These are phyloP conservation scores for Allium cepa DNA, from an alignment of 106 monocot genomes.

Conservation along the genomic window DNA sequence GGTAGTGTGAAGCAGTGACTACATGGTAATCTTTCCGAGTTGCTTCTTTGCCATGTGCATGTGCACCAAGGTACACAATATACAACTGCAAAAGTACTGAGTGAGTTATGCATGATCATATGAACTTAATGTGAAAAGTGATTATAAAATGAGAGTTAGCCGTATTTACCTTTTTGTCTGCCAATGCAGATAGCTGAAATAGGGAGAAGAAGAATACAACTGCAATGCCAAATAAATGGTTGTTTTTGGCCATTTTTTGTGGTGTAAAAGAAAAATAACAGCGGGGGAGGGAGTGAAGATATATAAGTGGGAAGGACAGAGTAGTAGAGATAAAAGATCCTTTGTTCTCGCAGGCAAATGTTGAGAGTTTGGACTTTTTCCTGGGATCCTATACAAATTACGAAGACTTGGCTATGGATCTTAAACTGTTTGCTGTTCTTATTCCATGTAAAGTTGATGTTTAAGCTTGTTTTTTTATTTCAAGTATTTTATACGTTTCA, in stretches of 20 bases:
- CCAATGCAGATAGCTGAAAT: background rate
- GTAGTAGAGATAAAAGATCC: too few species aligned
- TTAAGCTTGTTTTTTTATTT: too few species aligned
- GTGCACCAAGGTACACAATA: slow-evolving; percentile 61
- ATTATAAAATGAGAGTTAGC: background rate
- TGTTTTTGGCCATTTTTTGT: slow-evolving; percentile 6
- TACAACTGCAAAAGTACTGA: slow-evolving; percentile 24
- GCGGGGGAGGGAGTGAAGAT: background rate
- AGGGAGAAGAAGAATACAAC: background rate
- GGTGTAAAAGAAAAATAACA: background rate
- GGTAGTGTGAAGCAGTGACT: slow-evolving; percentile 25
- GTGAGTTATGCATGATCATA: background rate
- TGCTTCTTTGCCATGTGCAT: slow-evolving; percentile 31
- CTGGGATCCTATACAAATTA: too few species aligned
- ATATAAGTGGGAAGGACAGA: background rate
- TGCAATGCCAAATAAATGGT: background rate
- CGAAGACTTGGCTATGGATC: too few species aligned
- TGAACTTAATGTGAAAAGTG: background rate
- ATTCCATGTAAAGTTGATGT: too few species aligned
- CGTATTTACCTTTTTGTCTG: slow-evolving; percentile 11
- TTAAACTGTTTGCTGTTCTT: too few species aligned
- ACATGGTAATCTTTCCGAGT: slow-evolving; percentile 13
- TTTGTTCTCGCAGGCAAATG: too few species aligned
- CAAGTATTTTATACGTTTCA: too few species aligned
- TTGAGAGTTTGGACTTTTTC: too few species aligned